Percentiles rank a stretch among this genome's conserved stretches.
Evolutionary conservation across 2,329 filamentous ascomycete genomes (phyloP).

Genomic region (Colletotrichum spinosum): DNA sequence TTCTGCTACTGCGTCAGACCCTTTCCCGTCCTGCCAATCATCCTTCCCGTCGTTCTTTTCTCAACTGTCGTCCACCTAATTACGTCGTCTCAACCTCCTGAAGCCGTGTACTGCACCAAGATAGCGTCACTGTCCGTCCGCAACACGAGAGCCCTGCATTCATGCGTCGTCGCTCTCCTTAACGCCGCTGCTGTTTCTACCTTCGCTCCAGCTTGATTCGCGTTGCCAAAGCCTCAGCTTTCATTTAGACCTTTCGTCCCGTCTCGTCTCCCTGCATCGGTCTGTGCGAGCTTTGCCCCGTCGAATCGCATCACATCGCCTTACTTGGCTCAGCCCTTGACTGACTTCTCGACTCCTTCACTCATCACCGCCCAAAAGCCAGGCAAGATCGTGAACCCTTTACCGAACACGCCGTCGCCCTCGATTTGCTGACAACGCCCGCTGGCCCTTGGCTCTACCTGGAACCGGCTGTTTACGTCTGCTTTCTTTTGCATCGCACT

Average conservation of each 20-base stretch:
- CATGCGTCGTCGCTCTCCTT: not conserved
- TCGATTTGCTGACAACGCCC: not conserved
- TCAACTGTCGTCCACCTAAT: conserved; percentile 18
- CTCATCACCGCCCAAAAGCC: conserved; percentile 5
- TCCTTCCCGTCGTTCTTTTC: conserved; percentile 29
- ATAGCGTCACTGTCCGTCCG: conserved; percentile 34
- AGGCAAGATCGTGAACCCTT: conserved; percentile 20
- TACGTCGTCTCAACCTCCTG: conserved; percentile 33
- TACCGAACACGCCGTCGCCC: conserved; percentile 1
- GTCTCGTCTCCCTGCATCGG: conserved; percentile 30
- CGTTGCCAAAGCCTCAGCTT: conserved; percentile 16
- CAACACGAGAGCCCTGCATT: conserved; percentile 18
- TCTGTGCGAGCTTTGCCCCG: conserved; percentile 30
- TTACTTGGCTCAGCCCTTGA: not conserved
- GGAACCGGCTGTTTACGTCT: not conserved
- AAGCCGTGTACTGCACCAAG: conserved; percentile 33
- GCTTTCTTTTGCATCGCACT: not conserved
- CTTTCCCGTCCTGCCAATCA: conserved; percentile 36
- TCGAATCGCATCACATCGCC: conserved; percentile 23
- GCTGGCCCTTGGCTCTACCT: too few relatives aligned
- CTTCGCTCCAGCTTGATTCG: conserved; percentile 11
- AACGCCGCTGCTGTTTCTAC: not conserved
- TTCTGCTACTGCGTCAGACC: conserved; percentile 29
- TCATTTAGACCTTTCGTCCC: conserved; percentile 32
- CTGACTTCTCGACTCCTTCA: conserved; percentile 5